Conservation (phyloP, 2,329 filamentous ascomycete genomes). For the Fusarium luffae region DNA sequence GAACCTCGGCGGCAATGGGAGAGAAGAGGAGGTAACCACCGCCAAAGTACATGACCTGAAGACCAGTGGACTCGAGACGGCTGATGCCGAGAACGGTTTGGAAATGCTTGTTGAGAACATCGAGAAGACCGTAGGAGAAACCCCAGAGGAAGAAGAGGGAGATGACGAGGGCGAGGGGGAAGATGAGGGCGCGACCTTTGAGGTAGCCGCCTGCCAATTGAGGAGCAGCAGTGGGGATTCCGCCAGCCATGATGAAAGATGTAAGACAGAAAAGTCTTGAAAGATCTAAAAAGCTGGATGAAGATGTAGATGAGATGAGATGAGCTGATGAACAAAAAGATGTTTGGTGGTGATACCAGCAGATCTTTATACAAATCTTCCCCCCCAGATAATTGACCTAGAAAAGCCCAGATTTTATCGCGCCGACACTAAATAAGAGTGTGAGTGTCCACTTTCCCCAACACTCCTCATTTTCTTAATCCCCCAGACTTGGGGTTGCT, state of each 20-base stretch:
- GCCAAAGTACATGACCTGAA: constrained; percentile 66
- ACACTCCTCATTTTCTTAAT: constrained; percentile 12
- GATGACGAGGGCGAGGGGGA: constrained; percentile 69
- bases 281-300: background rate
- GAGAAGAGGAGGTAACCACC: constrained; percentile 57
- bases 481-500: constrained; percentile 28
- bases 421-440: constrained; percentile 13
- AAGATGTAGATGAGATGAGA: constrained; percentile 16
- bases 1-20: constrained; percentile 66
- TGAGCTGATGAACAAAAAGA: constrained; percentile 8
- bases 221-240: constrained; percentile 38
- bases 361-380: constrained; percentile 34
- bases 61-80: constrained; percentile 57
- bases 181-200: constrained; percentile 54
- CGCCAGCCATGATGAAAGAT: constrained; percentile 36
- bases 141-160: constrained; percentile 61
- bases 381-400: background rate
- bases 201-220: constrained; percentile 41
- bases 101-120: constrained; percentile 63
- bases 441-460: constrained; percentile 30
- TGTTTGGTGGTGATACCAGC: background rate
- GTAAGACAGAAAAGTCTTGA: background rate
- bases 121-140: constrained; percentile 58
- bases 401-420: constrained; percentile 10
- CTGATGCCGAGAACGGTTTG: constrained; percentile 57